A percentile compares a stretch with the other conserved stretches of the same genome.
phyloP scores from a whole-genome alignment of 2,329 filamentous ascomycete species.

The Drechslerella dactyloides region DNA sequence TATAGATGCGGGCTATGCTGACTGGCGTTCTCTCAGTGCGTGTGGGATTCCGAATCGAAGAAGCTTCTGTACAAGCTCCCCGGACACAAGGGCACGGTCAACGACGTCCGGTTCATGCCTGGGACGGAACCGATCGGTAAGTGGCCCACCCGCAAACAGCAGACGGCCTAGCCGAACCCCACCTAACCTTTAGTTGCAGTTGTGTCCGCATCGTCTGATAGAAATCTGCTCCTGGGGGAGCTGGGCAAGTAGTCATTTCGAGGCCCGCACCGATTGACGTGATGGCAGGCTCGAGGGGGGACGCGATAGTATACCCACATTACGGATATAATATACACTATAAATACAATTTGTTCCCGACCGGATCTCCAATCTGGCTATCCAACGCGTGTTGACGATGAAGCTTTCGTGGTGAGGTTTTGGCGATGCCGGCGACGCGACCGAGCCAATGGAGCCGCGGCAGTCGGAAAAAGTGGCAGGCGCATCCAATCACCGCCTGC shows the following conservation, averaged over 20 bases:
- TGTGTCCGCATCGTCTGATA: slow-evolving; percentile 87
- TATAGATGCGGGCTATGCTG: background rate
- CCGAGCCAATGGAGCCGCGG: background rate
- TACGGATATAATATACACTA: slow-evolving; percentile 3
- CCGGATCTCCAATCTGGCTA: background rate
- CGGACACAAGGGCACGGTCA: slow-evolving; percentile 92
- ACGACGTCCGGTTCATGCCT: slow-evolving; percentile 89
- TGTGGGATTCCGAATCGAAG: slow-evolving; percentile 88
- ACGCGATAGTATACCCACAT: background rate
- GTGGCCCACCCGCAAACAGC: slow-evolving; percentile 58
- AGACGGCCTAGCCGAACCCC: slow-evolving; percentile 42
- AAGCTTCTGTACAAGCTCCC: slow-evolving; percentile 94
- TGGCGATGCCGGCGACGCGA: background rate
- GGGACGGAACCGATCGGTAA: slow-evolving; percentile 84
- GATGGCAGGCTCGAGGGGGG: background rate
- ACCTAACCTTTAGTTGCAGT: slow-evolving; percentile 63
- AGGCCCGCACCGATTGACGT: too few species aligned
- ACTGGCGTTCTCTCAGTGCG: slow-evolving; percentile 55
- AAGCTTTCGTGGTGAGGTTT: background rate
- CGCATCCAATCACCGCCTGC: slow-evolving; percentile 8
- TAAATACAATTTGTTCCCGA: background rate
- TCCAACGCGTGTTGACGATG: background rate
- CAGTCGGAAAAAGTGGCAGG: background rate
- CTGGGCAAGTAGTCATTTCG: slow-evolving; percentile 59
- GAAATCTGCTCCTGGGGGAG: slow-evolving; percentile 82